Percentiles rank a stretch among this genome's conserved stretches.
phyloP scores from a whole-genome alignment of 352 stramenopile genomes.

The Phytophthora litchii region DNA sequence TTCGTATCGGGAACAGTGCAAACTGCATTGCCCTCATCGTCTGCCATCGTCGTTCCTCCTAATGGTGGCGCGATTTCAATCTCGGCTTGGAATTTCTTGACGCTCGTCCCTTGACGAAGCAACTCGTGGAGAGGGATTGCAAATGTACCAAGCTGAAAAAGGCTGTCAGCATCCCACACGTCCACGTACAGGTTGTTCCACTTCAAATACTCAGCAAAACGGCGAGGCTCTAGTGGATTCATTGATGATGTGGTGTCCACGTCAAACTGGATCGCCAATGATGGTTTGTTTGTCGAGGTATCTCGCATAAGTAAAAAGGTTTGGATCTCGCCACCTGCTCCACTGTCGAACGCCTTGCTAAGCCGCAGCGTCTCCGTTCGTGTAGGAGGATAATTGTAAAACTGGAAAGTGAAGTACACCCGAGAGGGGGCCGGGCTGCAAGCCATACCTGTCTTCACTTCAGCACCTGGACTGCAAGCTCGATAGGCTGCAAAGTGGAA shows the following conservation, averaged over 20 bases:
- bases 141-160: constrained; percentile 89
- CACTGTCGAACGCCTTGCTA: constrained; percentile 57
- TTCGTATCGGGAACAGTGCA: constrained; percentile 21
- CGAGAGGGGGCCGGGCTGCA: constrained; percentile 27
- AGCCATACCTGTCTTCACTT: constrained; percentile 5
- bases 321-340: constrained; percentile 30
- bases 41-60: constrained; percentile 8
- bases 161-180: constrained; percentile 93
- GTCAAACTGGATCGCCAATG: constrained; percentile 75
- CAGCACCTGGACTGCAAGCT: constrained; percentile 6
- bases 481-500: constrained; percentile 92
- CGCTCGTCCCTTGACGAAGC: constrained; percentile 86
- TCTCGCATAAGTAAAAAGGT: constrained; percentile 77
- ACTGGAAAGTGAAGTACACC: constrained; percentile 94
- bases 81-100: constrained; percentile 92
- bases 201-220: constrained; percentile 90
- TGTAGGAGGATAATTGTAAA: constrained; percentile 90
- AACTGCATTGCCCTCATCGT: constrained; percentile 15
- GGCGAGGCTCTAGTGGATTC: constrained; percentile 68
- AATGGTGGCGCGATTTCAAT: constrained; percentile 56
- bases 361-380: constrained; percentile 83
- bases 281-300: constrained; percentile 61
- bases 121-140: constrained; percentile 87
- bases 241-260: constrained; percentile 67
- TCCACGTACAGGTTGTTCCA: constrained; percentile 89